These are phyloP conservation scores for Lobosporangium transversale DNA, from an alignment of 192 early-diverging fungal genomes.

Conservation along the genomic window DNA sequence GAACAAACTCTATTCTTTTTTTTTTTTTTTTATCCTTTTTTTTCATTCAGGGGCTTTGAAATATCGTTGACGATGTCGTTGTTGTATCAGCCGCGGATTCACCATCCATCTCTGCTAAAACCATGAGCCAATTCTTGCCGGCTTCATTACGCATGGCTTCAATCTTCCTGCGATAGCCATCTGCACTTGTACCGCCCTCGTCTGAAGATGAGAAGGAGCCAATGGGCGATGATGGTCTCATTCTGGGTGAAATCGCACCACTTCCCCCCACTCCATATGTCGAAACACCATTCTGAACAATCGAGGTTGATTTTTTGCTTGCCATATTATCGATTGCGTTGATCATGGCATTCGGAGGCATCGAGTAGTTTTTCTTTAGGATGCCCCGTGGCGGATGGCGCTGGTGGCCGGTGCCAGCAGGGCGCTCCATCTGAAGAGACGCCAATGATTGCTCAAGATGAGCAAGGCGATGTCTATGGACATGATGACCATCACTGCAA, in stretches of 20 bases:
- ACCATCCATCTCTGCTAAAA: constrained; percentile 63
- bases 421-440: constrained; percentile 9
- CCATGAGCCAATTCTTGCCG: constrained; percentile 64
- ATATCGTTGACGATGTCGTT: neutral
- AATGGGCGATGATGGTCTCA: constrained; percentile 29
- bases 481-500: constrained; percentile 34
- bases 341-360: neutral
- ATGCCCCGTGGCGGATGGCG: constrained; percentile 26
- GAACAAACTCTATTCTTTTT: no score
- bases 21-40: no score
- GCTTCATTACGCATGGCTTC: constrained; percentile 66
- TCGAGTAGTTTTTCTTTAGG: constrained; percentile 2
- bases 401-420: constrained; percentile 4
- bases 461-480: constrained; percentile 36
- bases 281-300: neutral
- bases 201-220: constrained; percentile 38
- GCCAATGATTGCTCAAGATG: constrained; percentile 37
- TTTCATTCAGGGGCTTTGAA: no score
- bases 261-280: neutral
- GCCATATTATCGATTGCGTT: constrained; percentile 2
- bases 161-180: constrained; percentile 59
- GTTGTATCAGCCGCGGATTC: neutral
- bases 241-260: constrained; percentile 24
- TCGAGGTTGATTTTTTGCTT: neutral
- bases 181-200: constrained; percentile 31